Conservation (phyloP, 495 filamentous ascomycete genomes). For the Evernia prunastri region DNA sequence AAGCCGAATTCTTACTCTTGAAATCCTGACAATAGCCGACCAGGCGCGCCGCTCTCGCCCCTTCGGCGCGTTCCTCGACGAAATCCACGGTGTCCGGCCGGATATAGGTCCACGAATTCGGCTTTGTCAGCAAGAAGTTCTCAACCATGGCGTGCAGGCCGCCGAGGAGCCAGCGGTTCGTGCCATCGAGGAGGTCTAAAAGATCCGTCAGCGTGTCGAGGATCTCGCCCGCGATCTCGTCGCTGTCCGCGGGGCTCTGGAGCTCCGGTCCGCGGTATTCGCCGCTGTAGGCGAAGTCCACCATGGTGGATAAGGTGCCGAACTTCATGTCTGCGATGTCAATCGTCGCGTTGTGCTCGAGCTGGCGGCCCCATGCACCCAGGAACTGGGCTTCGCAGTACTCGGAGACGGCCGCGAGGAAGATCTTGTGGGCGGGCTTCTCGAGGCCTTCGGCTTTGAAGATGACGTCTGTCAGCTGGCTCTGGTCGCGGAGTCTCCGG, state of each 20-base stretch:
- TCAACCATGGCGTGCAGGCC: conserved; percentile 10
- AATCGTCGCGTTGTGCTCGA: conserved; percentile 12
- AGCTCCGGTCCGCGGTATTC: conserved; percentile 22
- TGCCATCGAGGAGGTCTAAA: conserved; percentile 25
- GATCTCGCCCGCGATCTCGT: conserved; percentile 14
- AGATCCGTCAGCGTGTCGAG: conserved; percentile 21
- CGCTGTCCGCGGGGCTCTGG: conserved; percentile 13
- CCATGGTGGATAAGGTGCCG: conserved; percentile 24
- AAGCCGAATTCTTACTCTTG: conserved; percentile 7
- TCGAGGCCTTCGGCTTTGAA: conserved; percentile 23
- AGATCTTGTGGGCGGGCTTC: conserved; percentile 26
- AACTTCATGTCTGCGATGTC: conserved; percentile 14
- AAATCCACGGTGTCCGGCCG: conserved; percentile 21
- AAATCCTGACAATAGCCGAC: conserved; percentile 19
- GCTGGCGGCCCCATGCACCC: conserved; percentile 19
- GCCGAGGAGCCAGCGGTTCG: conserved; percentile 19
- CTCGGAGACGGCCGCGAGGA: conserved; percentile 26
- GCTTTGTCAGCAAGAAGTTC: conserved; percentile 12
- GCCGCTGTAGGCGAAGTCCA: conserved; percentile 30
- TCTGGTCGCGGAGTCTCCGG: conserved; percentile 19
- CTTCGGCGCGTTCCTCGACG: conserved; percentile 14
- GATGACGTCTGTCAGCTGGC: conserved; percentile 27
- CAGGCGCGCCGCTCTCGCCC: conserved; percentile 11
- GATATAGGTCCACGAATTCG: conserved; percentile 8
- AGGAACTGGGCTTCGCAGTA: conserved; percentile 27